phyloP scores from a whole-genome alignment of 768 basidiomycete species.

The Hygrophorus pudorinus region DNA sequence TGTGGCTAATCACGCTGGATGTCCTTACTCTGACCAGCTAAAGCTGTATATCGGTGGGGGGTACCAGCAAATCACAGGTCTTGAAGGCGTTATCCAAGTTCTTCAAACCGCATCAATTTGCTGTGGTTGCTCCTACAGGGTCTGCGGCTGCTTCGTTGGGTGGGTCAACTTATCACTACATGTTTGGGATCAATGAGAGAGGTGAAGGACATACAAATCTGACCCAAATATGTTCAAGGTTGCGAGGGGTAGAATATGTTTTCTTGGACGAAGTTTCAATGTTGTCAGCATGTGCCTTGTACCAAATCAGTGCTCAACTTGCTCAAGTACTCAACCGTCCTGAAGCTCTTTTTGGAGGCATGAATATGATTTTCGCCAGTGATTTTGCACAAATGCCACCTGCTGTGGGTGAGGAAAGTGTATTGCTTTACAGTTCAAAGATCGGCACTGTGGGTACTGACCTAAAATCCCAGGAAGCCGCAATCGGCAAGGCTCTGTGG shows the following conservation, averaged over 20 bases:
- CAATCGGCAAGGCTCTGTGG: too few species aligned
- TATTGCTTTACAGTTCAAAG: too few species aligned
- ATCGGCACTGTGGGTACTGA: too few species aligned
- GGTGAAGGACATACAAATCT: background rate
- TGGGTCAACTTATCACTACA: slow-evolving; percentile 28
- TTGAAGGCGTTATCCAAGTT: too few species aligned
- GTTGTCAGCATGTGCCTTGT: slow-evolving; percentile 24
- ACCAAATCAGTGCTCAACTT: slow-evolving; percentile 18
- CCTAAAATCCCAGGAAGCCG: too few species aligned
- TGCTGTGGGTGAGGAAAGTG: too few species aligned
- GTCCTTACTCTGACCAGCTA: slow-evolving; percentile 11
- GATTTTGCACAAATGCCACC: slow-evolving; percentile 37
- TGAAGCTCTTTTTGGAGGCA: too few species aligned
- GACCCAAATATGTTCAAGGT: background rate
- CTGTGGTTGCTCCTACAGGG: slow-evolving; percentile 19
- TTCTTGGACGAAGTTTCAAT: slow-evolving; percentile 37
- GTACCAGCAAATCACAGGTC: slow-evolving; percentile 26
- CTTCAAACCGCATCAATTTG: slow-evolving; percentile 19
- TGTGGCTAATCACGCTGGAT: slow-evolving; percentile 16
- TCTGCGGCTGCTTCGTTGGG: slow-evolving; percentile 17
- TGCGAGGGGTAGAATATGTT: slow-evolving; percentile 26
- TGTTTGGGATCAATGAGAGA: slow-evolving; percentile 17
- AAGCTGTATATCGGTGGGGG: slow-evolving; percentile 25
- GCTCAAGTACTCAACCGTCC: too few species aligned
- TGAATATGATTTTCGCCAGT: slow-evolving; percentile 37